Base-by-base conservation (phyloP, 2,329 filamentous ascomycete genomes). In the Elsinoe batatas region DNA sequence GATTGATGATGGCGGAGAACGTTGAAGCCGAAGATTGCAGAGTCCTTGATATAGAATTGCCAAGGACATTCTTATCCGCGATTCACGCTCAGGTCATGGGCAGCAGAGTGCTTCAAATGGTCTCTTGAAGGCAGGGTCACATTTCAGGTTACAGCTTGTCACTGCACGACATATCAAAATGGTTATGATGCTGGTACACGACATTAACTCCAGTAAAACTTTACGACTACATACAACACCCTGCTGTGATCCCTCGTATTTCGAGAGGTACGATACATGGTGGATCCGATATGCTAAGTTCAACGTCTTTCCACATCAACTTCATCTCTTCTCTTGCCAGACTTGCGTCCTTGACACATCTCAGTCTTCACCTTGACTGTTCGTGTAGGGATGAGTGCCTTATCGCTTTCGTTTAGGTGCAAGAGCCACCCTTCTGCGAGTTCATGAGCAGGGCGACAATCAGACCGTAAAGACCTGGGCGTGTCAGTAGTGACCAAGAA, bases 391-490 rank as follows among this genome's bases (percentile, higher is more conserved):
- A 57, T 59, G 46, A 54, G 51, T 12, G 33, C 26, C 51, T 58
- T 42, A 49, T 47, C 3, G 3, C 44, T 33, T 40, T 30, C 65
- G 82, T 82, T 74, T 86, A 90, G 59, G 63, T 70, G 64, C 78
- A 79, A 66, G 84, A 80, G 58, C 62, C 63, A 36, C 74, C 75
- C 37, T 86, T 87, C 79, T 93, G 94, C 58, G 93, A 95, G 87
- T 97, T 98, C 94, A 98, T 98, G 71, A 98, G 84, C 69, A 98
- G 87, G 62, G 93, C 93, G 64, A 98, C 93, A 72, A 98, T 98
- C 68, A 98, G 82, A 73, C 93, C 93, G 78, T 98, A 98, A 58
- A 98, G 88, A 93, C 91, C 88, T 93, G 60, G 5, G 13, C 15
- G 20, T 32, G 38, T 13, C 54, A 61, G 51, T 38, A 56, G 32